Base-by-base conservation (phyloP, 495 filamentous ascomycete species). In the Chaetomium fimeti region DNA sequence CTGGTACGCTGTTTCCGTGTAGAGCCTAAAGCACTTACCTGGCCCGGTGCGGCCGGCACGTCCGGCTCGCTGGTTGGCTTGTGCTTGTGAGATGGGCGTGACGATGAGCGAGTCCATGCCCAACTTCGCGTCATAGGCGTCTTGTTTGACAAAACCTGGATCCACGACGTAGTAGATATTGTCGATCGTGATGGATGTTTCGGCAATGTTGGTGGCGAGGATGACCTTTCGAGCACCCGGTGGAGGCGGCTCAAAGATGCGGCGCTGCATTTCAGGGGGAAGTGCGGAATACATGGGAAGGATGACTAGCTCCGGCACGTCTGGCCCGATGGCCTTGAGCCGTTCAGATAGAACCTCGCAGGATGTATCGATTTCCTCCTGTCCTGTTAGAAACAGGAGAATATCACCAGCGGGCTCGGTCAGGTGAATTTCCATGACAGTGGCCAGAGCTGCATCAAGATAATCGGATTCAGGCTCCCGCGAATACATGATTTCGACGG, bases 91-190 rank as follows among this genome's bases (percentile, higher is more conserved):
- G 43, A 47, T 47, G 43, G 43, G 43, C 13, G 43, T 47, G 43
- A 47, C 43, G 20, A 47, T 47, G 43, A 47, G 43, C 12, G 43
- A 47, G 18, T 47, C 43, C 43, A 47, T 47, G 43, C 43, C 43
- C 12, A 47, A 16, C 20, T 47, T 47, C 2, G 43, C 13, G 43
- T 47, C 43, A 16, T 47, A 47, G 43, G 43, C 43, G 9, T 47
- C 15, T n/a, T 47, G 43, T 18, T 47, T 47, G 43, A 47, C 43
- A 7, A 47, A 47, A 16, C 43, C 43, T 1, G 43, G 43, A n/a
- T 47, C 43, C 2, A 47, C 43, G 2, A 47, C 43, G 20, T 47
- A 47, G 12, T 18, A n/a, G 43, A 47, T 47, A 18, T 47, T 16
- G 18, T 47, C 43, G 43, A 47, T 47, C 12, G 43, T 47, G 43